phyloP scores from a whole-genome alignment of 139 green algal species.

The Klebsormidium nitens region DNA sequence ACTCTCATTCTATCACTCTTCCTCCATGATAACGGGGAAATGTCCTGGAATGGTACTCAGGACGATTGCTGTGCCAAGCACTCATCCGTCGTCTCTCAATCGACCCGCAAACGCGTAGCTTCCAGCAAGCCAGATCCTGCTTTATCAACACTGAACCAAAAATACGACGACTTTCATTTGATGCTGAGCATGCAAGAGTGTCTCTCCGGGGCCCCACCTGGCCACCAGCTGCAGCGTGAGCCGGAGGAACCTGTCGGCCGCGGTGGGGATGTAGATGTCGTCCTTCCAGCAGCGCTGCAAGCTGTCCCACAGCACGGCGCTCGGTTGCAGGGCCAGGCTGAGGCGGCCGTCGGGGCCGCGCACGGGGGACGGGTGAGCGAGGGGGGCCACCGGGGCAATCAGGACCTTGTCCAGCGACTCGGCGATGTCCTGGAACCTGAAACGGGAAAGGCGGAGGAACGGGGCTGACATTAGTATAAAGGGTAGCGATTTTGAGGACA shows the following conservation, averaged over 20 bases:
- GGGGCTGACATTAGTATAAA: not conserved
- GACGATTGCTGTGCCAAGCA: too few relatives aligned
- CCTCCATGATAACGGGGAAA: too few relatives aligned
- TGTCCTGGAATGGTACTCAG: too few relatives aligned
- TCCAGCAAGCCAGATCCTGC: too few relatives aligned
- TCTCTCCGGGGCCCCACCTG: too few relatives aligned
- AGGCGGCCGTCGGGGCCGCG: not conserved
- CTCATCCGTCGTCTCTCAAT: too few relatives aligned
- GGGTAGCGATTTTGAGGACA: too few relatives aligned
- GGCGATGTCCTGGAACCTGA: constrained; percentile 53
- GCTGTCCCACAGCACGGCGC: constrained; percentile 32
- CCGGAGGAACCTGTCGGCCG: constrained; percentile 74
- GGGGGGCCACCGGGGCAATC: not conserved
- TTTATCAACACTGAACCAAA: too few relatives aligned
- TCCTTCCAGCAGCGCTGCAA: constrained; percentile 44
- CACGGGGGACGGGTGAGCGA: not conserved
- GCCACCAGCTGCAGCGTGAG: constrained; percentile 72
- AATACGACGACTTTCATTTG: too few relatives aligned
- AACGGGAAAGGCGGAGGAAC: not conserved
- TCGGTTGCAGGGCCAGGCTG: constrained; percentile 37
- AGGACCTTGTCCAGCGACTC: constrained; percentile 48
- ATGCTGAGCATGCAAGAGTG: too few relatives aligned
- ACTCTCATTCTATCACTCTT: too few relatives aligned
- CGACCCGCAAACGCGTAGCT: too few relatives aligned
- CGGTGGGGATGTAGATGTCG: constrained; percentile 60